Base-by-base conservation (phyloP, 176 grass and related monocot species). In the Saccharum officinarum region DNA sequence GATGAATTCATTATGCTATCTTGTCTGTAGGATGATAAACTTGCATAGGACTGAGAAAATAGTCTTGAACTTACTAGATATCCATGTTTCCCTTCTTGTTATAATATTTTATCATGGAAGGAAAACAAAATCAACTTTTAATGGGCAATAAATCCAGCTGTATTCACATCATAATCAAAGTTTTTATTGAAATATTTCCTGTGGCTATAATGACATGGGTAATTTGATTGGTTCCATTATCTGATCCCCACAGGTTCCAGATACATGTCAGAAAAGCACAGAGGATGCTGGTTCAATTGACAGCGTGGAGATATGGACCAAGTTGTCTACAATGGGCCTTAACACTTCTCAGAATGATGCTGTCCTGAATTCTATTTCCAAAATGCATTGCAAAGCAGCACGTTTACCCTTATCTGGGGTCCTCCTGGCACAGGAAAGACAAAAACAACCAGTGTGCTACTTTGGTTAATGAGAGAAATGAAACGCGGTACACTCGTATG, bases 341-440 rank as follows among this genome's bases (percentile, higher is more conserved):
- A 95, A 95, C 69, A 79, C 85, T 22, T 95, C 86, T 67, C 93
- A 95, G 31, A 84, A 71, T 41, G 82, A 81, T 14, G 91, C 93
- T 18, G 62, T 92, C 40, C 28, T 87, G 70, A 79, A 28, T 47
- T 93, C 88, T 49, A 79, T 95, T 37, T 91, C 88, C 41, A 80
- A 84, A 68, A 84, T 71, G 74, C 71, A 91, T 31, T 37, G 60
- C 83, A 63, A 20, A 33, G 47, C 1, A 62, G 82, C 86, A 88
- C 76, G 28, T 79, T 92, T 60, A 92, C 70, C 46, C 88, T 95
- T 78, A 89, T 95, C 38, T 95, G 93, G 91, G 93, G 93, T 42
- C 93, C 93, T 60, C 93, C 91, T 64, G 93, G 91, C 36, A 95
- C 93, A 18, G 90, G 93, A 62, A 95, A 95, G 75, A 95, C 90